These are phyloP conservation scores for Spergularia azorica DNA, from an alignment of 179 eudicot genomes.

Conservation along the genomic window DNA sequence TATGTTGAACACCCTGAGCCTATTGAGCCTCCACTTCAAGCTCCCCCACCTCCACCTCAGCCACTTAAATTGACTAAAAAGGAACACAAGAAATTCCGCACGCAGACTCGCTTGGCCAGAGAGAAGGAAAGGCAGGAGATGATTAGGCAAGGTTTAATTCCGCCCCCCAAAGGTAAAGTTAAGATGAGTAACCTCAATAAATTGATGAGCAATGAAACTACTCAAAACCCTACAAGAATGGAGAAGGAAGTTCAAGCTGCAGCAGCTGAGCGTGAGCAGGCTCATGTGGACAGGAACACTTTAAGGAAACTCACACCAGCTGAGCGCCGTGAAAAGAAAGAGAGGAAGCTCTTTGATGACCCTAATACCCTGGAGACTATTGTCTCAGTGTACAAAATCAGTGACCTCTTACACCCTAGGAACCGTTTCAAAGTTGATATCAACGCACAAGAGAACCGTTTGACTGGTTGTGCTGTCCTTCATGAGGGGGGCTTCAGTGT, in stretches of 20 bases:
- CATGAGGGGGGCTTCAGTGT: conserved; percentile 59
- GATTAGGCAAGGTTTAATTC: conserved; percentile 91
- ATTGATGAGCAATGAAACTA: conserved; percentile 92
- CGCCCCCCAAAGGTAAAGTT: conserved; percentile 91
- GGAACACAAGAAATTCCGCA: conserved; percentile 93
- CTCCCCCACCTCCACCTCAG: conserved; percentile 91
- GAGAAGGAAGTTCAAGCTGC: conserved; percentile 91
- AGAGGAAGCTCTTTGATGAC: conserved; percentile 90
- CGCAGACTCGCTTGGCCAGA: conserved; percentile 77
- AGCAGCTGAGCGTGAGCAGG: conserved; percentile 97
- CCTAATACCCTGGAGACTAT: conserved; percentile 63
- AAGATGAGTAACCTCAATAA: conserved; percentile 98
- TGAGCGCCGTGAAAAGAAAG: conserved; percentile 91
- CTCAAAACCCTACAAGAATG: conserved; percentile 89
- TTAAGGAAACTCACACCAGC: conserved; percentile 96
- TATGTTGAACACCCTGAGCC: conserved; percentile 93
- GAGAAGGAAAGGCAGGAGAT: conserved; percentile 96
- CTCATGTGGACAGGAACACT: conserved; percentile 86
- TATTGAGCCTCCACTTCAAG: conserved; percentile 91
- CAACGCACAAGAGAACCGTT: conserved; percentile 89
- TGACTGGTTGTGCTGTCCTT: conserved; percentile 81
- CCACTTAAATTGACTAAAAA: conserved; percentile 94
- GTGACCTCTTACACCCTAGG: conserved; percentile 73
- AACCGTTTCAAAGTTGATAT: conserved; percentile 89
- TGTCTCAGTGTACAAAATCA: conserved; percentile 80